phyloP scores from a whole-genome alignment of 1,139 yeast genomes.

The Candida sojae region DNA sequence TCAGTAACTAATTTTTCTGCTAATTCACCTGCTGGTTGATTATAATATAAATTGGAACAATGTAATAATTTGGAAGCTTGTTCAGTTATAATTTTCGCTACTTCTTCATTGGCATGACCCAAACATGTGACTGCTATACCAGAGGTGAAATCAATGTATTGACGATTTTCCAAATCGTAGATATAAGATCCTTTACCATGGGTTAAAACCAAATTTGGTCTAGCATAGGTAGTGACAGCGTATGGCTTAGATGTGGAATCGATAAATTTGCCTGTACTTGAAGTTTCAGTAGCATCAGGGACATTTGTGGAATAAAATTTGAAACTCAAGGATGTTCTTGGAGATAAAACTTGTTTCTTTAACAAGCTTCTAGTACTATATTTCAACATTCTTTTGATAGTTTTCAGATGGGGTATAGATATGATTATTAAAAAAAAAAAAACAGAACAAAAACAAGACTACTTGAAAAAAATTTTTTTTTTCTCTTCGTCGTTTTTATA shows the following conservation, averaged over 20 bases:
- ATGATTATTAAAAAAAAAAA: neutral
- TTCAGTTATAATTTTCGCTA: constrained; percentile 66
- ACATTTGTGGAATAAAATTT: constrained; percentile 6
- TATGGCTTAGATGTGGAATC: constrained; percentile 49
- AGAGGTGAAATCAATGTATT: constrained; percentile 87
- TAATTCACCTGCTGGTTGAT: constrained; percentile 80
- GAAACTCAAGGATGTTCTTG: neutral
- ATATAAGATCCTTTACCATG: constrained; percentile 74
- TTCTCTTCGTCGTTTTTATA: neutral
- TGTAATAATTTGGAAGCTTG: constrained; percentile 79
- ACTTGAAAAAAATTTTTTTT: neutral
- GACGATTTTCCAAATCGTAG: constrained; percentile 75
- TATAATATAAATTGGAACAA: constrained; percentile 82
- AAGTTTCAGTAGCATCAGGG: constrained; percentile 20
- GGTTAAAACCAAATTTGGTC: constrained; percentile 71
- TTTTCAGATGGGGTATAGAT: too few species aligned
- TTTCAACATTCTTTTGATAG: neutral
- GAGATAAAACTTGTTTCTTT: neutral
- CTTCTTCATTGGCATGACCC: constrained; percentile 80
- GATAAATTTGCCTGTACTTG: constrained; percentile 35
- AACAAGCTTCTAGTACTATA: neutral
- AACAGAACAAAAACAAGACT: neutral
- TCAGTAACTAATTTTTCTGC: constrained; percentile 68
- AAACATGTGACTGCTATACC: constrained; percentile 97
- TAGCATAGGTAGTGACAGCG: constrained; percentile 79